phyloP scores from a whole-genome alignment of 75 land plant genomes.

The Pinus albicaulis region DNA sequence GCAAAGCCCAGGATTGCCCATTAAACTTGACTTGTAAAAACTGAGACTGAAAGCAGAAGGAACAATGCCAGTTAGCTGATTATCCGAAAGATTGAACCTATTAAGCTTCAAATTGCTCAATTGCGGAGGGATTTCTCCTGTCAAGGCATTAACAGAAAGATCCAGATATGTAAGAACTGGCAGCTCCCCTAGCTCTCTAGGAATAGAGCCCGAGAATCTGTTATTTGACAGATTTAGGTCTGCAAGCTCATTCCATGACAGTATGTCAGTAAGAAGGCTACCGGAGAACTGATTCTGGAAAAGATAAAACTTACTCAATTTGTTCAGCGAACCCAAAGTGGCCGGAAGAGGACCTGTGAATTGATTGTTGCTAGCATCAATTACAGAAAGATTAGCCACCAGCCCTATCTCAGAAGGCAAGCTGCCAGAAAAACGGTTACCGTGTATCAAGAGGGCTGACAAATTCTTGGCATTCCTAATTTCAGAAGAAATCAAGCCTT shows the following conservation, averaged over 20 bases:
- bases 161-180: conserved; percentile 41
- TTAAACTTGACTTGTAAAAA: conserved; percentile 15
- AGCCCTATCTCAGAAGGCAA: conserved; percentile 35
- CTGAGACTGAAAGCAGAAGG: conserved; percentile 32
- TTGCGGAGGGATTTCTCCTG: conserved; percentile 36
- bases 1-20: conserved; percentile 42
- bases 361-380: conserved; percentile 22
- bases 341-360: conserved; percentile 37
- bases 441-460: conserved; percentile 17
- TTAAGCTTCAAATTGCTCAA: conserved; percentile 43
- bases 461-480: conserved; percentile 25
- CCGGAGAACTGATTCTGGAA: conserved; percentile 37
- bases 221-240: conserved; percentile 52
- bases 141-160: conserved; percentile 29
- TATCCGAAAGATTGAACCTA: conserved; percentile 40
- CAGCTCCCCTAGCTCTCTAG: conserved; percentile 30
- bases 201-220: conserved; percentile 44
- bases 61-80: conserved; percentile 38
- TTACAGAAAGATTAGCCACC: conserved; percentile 3
- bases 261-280: conserved; percentile 23
- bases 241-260: conserved; percentile 23
- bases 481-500: conserved; percentile 39
- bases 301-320: conserved; percentile 31
- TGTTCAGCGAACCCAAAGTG: conserved; percentile 20
- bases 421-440: conserved; percentile 42